A percentile compares a stretch with the other conserved stretches of the same genome.
phyloP scores from a whole-genome alignment of 306 rosid genomes.

The Psophocarpus tetragonolobus region DNA sequence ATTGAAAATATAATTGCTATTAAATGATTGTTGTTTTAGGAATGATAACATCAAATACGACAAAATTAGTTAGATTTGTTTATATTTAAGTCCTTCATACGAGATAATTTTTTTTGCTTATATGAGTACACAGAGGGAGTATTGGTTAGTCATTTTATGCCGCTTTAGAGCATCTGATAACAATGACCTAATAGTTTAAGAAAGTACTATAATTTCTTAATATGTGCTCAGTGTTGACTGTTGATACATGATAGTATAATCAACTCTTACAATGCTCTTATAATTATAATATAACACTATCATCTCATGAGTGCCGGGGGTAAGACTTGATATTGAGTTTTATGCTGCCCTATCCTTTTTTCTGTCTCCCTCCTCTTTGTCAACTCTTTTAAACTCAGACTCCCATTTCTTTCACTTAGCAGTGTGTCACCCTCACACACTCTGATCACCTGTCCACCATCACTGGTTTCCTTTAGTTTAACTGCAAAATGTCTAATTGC shows the following conservation, averaged over 20 bases:
- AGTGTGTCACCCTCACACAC: not conserved
- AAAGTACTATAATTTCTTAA: not conserved
- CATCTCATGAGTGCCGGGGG: not conserved
- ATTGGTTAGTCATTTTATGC: not conserved
- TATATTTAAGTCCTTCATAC: too few relatives aligned
- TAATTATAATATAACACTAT: not conserved
- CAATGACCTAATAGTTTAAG: not conserved
- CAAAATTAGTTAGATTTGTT: too few relatives aligned
- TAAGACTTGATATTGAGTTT: not conserved
- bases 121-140: too few relatives aligned
- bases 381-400: not conserved
- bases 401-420: not conserved
- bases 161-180: not conserved
- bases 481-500: not conserved
- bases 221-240: conserved; percentile 14
- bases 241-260: not conserved
- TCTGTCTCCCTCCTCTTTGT: not conserved
- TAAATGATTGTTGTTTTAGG: too few relatives aligned
- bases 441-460: not conserved
- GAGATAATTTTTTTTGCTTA: too few relatives aligned
- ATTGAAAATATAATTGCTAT: too few relatives aligned
- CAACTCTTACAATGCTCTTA: not conserved
- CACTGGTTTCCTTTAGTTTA: not conserved
- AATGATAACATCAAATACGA: too few relatives aligned
- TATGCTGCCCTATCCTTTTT: not conserved